These are phyloP conservation scores for Cyberlindnera maritima DNA, from an alignment of 805 yeast species.

Conservation along the genomic window DNA sequence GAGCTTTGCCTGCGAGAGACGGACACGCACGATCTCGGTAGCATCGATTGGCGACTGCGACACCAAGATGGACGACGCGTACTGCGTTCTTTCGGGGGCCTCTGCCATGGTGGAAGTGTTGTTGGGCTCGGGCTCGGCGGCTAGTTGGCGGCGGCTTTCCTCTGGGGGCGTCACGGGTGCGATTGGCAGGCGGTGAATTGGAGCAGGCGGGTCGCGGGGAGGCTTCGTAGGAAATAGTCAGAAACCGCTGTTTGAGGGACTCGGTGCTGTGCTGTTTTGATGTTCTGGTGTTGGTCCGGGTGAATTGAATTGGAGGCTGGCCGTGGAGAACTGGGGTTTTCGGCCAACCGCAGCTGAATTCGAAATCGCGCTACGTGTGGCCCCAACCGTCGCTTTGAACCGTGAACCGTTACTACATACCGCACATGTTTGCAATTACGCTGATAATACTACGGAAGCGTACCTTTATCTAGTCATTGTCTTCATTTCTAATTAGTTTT, in stretches of 20 bases:
- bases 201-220: neutral
- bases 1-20: slow-evolving; percentile 51
- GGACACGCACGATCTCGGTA: slow-evolving; percentile 54
- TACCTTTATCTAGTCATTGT: slow-evolving; percentile 4
- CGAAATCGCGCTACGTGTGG: neutral
- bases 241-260: neutral
- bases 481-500: slow-evolving; percentile 7
- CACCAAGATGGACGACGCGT: slow-evolving; percentile 40
- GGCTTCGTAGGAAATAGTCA: no score
- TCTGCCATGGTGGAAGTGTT: slow-evolving; percentile 6
- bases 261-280: neutral
- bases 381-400: neutral
- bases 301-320: no score
- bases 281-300: neutral
- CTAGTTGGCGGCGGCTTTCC: neutral
- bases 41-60: slow-evolving; percentile 56
- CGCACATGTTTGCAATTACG: neutral
- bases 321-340: neutral
- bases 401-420: no score
- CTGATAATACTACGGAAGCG: neutral
- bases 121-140: neutral
- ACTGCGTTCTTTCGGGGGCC: slow-evolving; percentile 31
- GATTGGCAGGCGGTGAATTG: neutral
- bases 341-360: neutral
- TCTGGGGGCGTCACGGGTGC: neutral